These are phyloP conservation scores for Flaveria sonorensis DNA, from an alignment of 129 eudicot genomes.

Conservation along the genomic window DNA sequence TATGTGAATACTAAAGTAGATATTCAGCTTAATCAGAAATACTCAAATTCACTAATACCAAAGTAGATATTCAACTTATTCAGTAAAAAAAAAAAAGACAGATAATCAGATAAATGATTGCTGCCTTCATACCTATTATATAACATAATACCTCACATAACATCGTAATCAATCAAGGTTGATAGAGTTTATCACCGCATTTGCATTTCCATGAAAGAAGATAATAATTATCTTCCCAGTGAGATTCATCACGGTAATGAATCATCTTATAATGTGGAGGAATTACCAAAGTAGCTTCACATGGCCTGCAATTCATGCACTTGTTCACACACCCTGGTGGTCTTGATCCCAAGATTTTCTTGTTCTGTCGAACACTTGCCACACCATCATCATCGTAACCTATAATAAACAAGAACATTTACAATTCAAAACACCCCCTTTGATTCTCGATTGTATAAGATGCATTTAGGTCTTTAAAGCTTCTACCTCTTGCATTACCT, in stretches of 20 bases:
- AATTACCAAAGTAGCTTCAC: constrained; percentile 64
- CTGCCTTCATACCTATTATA: constrained; percentile 10
- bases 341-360: constrained; percentile 59
- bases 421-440: background rate
- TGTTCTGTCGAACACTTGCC: constrained; percentile 26
- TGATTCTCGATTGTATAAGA: background rate
- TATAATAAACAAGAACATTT: background rate
- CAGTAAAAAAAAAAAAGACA: background rate
- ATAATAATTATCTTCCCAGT: constrained; percentile 76
- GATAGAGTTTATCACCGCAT: constrained; percentile 81
- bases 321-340: constrained; percentile 74
- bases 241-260: constrained; percentile 28
- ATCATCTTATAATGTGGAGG: constrained; percentile 51
- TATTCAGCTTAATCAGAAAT: background rate
- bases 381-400: constrained; percentile 27
- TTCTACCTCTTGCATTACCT: constrained; percentile 37
- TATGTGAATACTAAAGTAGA: background rate
- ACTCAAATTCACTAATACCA: constrained; percentile 14
- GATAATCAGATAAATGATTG: constrained; percentile 23
- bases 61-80: constrained; percentile 16
- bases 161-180: constrained; percentile 48
- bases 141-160: constrained; percentile 9
- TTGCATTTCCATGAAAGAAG: constrained; percentile 94
- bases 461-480: background rate
- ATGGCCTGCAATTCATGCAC: constrained; percentile 74